Evolutionary conservation across 345 rosid species (phyloP), one percentile per base, ranked within the genome.

Genomic region (Geranium rotundifolium): DNA sequence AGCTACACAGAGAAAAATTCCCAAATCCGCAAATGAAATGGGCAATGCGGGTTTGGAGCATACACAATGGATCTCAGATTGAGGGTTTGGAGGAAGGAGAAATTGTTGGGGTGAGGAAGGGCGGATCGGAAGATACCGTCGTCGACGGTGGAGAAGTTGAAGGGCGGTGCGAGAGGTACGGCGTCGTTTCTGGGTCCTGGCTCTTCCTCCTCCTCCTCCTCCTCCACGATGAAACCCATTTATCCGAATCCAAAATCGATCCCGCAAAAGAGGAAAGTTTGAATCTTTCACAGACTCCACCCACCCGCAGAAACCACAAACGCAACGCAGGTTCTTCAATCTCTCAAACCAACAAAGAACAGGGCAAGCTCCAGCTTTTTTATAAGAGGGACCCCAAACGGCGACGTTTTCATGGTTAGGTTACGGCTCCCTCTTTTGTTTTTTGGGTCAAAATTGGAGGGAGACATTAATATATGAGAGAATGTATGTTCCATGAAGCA

Each of bases 61-160:
- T 77, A 88, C 92, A 88, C 70, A 59, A 89, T 70, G 9, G 96
- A 86, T 23, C 85, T 84, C 71, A 89, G 96, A 31, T 71, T 71
- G 12, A 86, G 71, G 58, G 91, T 73, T 64, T 77, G 67, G 54
- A 89, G 67, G 77, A 86, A 89, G 75, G 74, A 27, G 76, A 89
- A 86, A 69, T 85, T 89, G 60, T 83, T 73, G 8, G 86, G 72
- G 58, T 83, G 81, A 6, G 96, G 96, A 64, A 81, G 85, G 34
- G 89, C 93, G 2, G 96, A 86, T 64, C 96, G 72, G 74, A 81
- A 89, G 14, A 89, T 73, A 57, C 86, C 87, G 17, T 76, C 70
- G 39, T 86, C 93, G 0, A 89, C 96, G 76, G 81, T 76, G 18
- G 90, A 75, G 66, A 86, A 89, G 67, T 89, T 89, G 50, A 80